These are phyloP conservation scores for Rosa hybrid DNA, from an alignment of 331 rosid genomes.

Conservation along the genomic window DNA sequence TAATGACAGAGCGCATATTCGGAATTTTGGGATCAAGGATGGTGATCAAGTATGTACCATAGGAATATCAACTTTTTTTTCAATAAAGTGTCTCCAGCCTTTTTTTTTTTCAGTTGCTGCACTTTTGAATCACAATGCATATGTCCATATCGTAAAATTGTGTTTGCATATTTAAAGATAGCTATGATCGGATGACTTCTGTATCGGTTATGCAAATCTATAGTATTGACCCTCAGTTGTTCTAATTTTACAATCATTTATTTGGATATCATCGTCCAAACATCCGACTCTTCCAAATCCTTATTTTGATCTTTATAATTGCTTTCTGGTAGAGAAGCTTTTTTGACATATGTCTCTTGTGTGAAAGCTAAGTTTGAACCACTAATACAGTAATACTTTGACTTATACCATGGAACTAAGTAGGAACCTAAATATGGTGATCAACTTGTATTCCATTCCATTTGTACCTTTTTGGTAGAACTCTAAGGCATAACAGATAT, in stretches of 20 bases:
- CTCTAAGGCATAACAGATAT: background rate
- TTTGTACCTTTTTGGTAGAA: background rate
- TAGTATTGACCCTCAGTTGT: background rate
- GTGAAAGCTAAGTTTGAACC: background rate
- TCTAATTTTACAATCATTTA: background rate
- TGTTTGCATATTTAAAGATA: background rate
- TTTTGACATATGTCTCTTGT: background rate
- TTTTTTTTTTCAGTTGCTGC: background rate
- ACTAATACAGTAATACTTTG: background rate
- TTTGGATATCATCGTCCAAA: background rate
- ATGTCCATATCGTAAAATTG: background rate
- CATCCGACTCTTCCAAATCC: background rate
- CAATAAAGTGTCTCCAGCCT: too few relatives aligned
- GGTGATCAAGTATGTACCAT: slow-evolving; percentile 48
- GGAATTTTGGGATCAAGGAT: slow-evolving; percentile 44
- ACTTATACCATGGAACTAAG: background rate
- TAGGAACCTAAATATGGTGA: background rate
- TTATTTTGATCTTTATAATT: background rate
- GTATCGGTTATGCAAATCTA: background rate
- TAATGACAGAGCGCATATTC: slow-evolving; percentile 39
- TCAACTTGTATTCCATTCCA: slow-evolving; percentile 7
- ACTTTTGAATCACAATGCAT: background rate
- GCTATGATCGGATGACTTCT: background rate
- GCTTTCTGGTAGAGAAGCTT: background rate
- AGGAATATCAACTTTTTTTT: background rate